Evolutionary conservation across 1,284 basidiomycete genomes (phyloP).

Genomic region (Cutaneotrichosporon sp.): DNA sequence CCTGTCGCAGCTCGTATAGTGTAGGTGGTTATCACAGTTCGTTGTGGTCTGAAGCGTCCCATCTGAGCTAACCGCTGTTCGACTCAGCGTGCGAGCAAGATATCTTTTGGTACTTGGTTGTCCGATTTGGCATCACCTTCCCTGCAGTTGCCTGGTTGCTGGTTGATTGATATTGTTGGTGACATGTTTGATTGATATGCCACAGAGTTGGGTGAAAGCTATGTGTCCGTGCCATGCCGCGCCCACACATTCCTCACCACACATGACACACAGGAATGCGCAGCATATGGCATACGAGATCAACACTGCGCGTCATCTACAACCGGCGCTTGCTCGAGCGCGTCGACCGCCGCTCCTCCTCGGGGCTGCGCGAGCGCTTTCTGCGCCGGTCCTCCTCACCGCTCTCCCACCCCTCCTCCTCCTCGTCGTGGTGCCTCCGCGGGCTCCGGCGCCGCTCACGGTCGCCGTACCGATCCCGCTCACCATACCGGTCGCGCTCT

Average conservation of each 20-base stretch:
- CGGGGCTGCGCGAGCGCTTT: constrained; percentile 19
- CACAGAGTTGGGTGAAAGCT: no score
- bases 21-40: constrained; percentile 2
- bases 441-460: constrained; percentile 5
- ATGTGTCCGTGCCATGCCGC: no score
- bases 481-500: constrained; percentile 13
- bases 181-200: no score
- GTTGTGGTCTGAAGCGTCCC: background rate
- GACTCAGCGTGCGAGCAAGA: background rate
- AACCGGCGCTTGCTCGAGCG: constrained; percentile 16
- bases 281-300: background rate
- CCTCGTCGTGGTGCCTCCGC: constrained; percentile 2
- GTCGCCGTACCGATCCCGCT: constrained; percentile 14
- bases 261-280: background rate
- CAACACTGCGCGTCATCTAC: constrained; percentile 15
- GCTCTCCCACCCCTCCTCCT: constrained; percentile 32
- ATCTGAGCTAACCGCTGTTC: constrained; percentile 1
- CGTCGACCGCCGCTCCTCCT: constrained; percentile 18
- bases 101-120: no score
- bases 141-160: no score
- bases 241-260: no score
- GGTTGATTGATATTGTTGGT: no score
- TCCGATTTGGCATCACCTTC: background rate
- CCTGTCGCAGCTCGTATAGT: background rate
- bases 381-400: constrained; percentile 32